A percentile compares a stretch with the other conserved stretches of the same genome.
Conservation (phyloP, 2,329 filamentous ascomycete species). For the Scedosporium dehoogii region DNA sequence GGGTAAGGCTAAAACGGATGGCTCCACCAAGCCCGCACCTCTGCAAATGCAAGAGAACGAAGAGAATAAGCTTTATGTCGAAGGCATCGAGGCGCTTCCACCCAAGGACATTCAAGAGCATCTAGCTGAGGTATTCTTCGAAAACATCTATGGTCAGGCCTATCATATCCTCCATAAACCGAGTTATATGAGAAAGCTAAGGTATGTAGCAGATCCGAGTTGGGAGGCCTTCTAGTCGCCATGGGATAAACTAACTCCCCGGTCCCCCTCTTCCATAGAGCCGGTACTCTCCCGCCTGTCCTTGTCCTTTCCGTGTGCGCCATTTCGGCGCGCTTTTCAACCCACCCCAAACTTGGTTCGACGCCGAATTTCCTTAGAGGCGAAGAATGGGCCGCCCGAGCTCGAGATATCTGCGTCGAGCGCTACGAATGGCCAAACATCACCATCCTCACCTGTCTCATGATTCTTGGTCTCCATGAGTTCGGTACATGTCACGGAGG, state of each 20-base stretch:
- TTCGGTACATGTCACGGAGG: slow-evolving; percentile 96
- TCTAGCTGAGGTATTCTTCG: slow-evolving; percentile 88
- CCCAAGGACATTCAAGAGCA: slow-evolving; percentile 85
- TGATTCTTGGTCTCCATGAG: slow-evolving; percentile 84
- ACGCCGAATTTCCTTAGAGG: slow-evolving; percentile 75
- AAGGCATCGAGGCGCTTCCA: slow-evolving; percentile 76
- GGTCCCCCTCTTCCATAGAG: slow-evolving; percentile 32
- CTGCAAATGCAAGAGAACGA: slow-evolving; percentile 55
- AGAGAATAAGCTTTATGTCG: slow-evolving; percentile 66
- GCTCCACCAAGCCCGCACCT: slow-evolving; percentile 39
- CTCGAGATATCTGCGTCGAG: slow-evolving; percentile 77
- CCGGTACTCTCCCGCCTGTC: slow-evolving; percentile 76
- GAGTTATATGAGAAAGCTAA: slow-evolving; percentile 85
- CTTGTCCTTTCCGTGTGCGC: slow-evolving; percentile 90
- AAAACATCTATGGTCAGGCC: slow-evolving; percentile 88
- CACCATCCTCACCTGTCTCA: slow-evolving; percentile 82
- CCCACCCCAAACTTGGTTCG: slow-evolving; percentile 68
- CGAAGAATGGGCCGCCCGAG: slow-evolving; percentile 80
- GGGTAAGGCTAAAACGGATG: slow-evolving; percentile 37
- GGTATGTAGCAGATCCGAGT: slow-evolving; percentile 32
- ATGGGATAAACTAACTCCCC: background rate
- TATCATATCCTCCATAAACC: slow-evolving; percentile 94
- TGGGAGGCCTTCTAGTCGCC: background rate
- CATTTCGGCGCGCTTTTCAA: slow-evolving; percentile 89
- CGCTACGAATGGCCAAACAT: slow-evolving; percentile 94